Base-by-base conservation (phyloP, 768 basidiomycete species). In the Suillus clintonianus region DNA sequence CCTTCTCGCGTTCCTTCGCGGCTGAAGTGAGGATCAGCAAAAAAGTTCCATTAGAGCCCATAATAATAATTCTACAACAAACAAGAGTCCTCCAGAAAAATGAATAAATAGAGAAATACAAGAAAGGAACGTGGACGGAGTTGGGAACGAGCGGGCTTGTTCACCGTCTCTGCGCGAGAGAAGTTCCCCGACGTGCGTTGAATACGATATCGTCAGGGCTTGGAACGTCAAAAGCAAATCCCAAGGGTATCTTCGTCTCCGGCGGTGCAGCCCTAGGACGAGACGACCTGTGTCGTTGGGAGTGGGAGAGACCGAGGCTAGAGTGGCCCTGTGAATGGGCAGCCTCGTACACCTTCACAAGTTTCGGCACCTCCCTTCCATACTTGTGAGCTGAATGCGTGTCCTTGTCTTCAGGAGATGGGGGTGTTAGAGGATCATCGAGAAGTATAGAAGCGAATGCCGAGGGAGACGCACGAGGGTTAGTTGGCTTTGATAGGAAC, bases 131-230 rank as follows among this genome's bases (percentile, higher is more conserved):
- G 55, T 22, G 41, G 14, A 17, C 45, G 43, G 61, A 59, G 61
- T 57, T 53, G 56, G 53, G 77, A 48, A 27, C 39, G 53, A 55
- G 22, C 27, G 11, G 51, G 60, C n/a, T 45, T 39, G 39, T n/a
- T 74, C 69, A 70, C 42, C 68, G 76, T 60, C 79, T 77, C 61
- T 82, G 78, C 13, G 76, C 81, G 55, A 90, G 76, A 36, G 87
- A 78, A 5, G 94, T 91, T 53, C 91, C 91, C 60, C 85, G 87
- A 56, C 94, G 86, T 60, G 94, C 92, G 68, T 86, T 86, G 69
- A 91, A 80, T 10, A 98, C 88, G 66, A 92, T 77, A 70, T 98
- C 97, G 68, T 99, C 97, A 24, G 97, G 97, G 75, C 95, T 97
- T 41, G 92, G 93, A 27, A 82, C 84, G 65, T 95, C 87, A 71